These are phyloP conservation scores for Gilbertella persicaria DNA, from an alignment of 371 early-diverging fungal genomes.

Conservation along the genomic window DNA sequence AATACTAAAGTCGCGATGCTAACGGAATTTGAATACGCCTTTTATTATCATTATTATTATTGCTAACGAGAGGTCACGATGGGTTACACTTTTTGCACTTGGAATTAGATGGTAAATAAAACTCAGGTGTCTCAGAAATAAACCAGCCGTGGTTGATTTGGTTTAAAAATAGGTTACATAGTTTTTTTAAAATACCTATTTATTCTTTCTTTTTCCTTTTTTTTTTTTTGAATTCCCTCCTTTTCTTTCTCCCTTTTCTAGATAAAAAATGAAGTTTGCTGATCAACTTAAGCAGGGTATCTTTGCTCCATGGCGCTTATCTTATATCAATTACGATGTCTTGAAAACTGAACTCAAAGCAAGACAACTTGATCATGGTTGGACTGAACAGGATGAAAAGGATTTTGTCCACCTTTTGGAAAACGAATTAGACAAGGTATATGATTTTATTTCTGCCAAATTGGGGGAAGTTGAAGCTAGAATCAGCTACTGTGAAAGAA, in stretches of 20 bases:
- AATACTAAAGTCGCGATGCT: too few relatives aligned
- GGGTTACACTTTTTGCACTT: background rate
- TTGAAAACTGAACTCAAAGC: constrained; percentile 37
- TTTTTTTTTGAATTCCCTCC: constrained; percentile 1
- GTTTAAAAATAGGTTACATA: too few relatives aligned
- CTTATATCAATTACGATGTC: constrained; percentile 41
- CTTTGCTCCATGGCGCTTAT: constrained; percentile 47
- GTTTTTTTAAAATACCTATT: background rate
- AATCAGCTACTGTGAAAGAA: constrained; percentile 81
- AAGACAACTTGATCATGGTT: constrained; percentile 40
- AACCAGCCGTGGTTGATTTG: background rate
- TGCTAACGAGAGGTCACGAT: background rate
- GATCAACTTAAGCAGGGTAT: constrained; percentile 32
- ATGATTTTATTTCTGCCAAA: constrained; percentile 69
- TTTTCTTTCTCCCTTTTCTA: background rate
- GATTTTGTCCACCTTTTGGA: constrained; percentile 71
- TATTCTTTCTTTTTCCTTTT: constrained; percentile 2
- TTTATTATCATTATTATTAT: too few relatives aligned
- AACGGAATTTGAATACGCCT: too few relatives aligned
- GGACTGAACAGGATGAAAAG: constrained; percentile 70
- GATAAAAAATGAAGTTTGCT: constrained; percentile 30
- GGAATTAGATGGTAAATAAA: too few relatives aligned
- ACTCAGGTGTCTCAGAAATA: background rate
- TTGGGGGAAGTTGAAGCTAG: constrained; percentile 80
- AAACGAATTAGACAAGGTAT: constrained; percentile 86